Evolutionary conservation across 1,284 basidiomycete species (phyloP), one percentile per base, ranked within the genome.

Genomic region (Pholiota adiposa): DNA sequence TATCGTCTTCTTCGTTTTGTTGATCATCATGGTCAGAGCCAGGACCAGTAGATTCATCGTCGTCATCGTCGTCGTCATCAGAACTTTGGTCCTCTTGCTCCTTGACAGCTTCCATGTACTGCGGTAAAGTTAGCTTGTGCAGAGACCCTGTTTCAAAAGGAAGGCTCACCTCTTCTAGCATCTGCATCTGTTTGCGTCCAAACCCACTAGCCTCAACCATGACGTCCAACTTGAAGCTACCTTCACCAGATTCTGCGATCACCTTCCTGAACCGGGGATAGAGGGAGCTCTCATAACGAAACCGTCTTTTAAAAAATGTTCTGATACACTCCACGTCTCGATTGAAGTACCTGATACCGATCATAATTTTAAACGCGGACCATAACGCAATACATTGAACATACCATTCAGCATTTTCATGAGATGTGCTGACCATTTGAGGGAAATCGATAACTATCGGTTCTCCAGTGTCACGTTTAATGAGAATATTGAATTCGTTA

Each of bases 401-500:
- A 75, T 69, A 96, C 94, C 91, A 97, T 79, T 98, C 97, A 9
- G 97, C 97, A 74, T 99, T 98, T 69, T 89, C 87, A 70, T 99
- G 97, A 51, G 96, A 92, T 36, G 94, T 97, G 80, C 93, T 96
- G 74, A 99, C 94, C 97, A 99, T 98, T 79, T 99, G 97, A 2
- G 97, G 97, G 72, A 99, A 99, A 78, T 99, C 97, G 67, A 99
- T 99, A 34, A 99, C 87, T 56, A 98, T 79, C 4, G 97, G 93
- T 67, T 95, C 89, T 7, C 93, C 92, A 41, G 82, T 83, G 56
- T 89, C 88, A 53, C 89, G 86, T 49, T 86, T 85, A 64, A 99
- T 94, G 62, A 99, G 87, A 68, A 99, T 95, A 75, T 99, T 99
- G 81, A 99, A 99, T 73, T 99, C 97, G 77, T 99, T 99, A 78